phyloP scores from a whole-genome alignment of 106 monocot genomes.

The Dioscorea zingiberensis region DNA sequence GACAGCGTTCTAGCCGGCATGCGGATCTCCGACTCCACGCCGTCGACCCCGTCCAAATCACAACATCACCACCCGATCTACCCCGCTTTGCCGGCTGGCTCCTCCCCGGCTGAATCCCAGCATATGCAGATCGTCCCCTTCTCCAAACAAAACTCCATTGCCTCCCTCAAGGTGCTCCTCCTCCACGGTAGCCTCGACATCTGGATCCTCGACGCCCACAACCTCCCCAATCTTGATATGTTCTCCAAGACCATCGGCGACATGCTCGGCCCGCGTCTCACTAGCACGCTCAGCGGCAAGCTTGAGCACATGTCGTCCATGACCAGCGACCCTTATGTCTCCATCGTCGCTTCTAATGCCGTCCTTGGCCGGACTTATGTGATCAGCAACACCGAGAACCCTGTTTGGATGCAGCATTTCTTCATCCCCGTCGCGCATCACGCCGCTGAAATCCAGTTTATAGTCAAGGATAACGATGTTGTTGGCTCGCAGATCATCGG shows the following conservation, averaged over 20 bases:
- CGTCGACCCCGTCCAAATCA: background rate
- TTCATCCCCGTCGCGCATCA: constrained; percentile 77
- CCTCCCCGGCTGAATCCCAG: background rate
- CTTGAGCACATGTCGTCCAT: constrained; percentile 38
- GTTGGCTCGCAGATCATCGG: constrained; percentile 87
- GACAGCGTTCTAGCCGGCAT: constrained; percentile 20
- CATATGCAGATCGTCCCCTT: background rate
- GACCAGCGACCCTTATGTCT: constrained; percentile 91
- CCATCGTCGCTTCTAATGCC: constrained; percentile 39
- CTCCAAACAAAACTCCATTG: constrained; percentile 2
- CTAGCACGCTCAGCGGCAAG: constrained; percentile 31
- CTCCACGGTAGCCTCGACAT: constrained; percentile 85
- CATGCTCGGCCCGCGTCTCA: constrained; percentile 38
- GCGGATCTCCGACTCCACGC: constrained; percentile 16
- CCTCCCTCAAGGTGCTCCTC: constrained; percentile 58
- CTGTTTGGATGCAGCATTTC: constrained; percentile 88
- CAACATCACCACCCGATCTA: background rate
- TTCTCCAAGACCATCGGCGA: constrained; percentile 78
- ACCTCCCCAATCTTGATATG: constrained; percentile 85
- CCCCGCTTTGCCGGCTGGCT: background rate
- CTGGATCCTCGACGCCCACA: constrained; percentile 46
- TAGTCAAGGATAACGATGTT: constrained; percentile 79
- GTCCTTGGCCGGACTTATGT: constrained; percentile 78
- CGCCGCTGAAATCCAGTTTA: constrained; percentile 51
- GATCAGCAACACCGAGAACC: constrained; percentile 76